A percentile compares a stretch with the other conserved stretches of the same genome.
Conservation (phyloP, 495 filamentous ascomycete species). For the Penicillium antarcticum region DNA sequence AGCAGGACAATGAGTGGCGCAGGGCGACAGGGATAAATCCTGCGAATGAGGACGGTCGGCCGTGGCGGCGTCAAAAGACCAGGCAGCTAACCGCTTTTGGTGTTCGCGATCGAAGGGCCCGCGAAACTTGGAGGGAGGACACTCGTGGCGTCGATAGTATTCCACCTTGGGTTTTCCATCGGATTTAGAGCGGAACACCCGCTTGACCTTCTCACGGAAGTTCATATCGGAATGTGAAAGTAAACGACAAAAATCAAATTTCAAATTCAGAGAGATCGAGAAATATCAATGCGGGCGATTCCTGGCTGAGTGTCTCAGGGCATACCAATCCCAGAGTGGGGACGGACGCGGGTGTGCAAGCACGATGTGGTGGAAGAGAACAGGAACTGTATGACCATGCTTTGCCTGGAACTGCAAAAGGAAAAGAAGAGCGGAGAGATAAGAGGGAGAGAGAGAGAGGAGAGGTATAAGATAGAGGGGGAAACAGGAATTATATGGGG, state of each 20-base stretch:
- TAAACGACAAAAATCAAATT: constrained; percentile 3
- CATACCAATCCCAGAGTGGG: constrained; percentile 35
- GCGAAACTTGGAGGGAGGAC: constrained; percentile 50
- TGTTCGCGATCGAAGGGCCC: constrained; percentile 52
- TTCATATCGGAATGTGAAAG: constrained; percentile 30
- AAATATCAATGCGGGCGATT: constrained; percentile 11
- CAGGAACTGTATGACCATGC: constrained; percentile 17
- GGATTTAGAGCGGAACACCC: constrained; percentile 36
- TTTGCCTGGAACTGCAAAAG: background rate
- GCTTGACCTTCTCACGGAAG: constrained; percentile 43
- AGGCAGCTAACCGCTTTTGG: constrained; percentile 46
- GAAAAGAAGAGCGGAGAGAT: background rate
- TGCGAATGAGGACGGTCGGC: constrained; percentile 33
- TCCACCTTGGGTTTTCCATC: constrained; percentile 43
- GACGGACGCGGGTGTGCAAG: constrained; percentile 39
- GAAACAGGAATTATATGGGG: constrained; percentile 4
- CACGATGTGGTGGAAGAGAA: constrained; percentile 20
- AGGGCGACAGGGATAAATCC: constrained; percentile 40
- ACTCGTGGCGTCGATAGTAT: constrained; percentile 49
- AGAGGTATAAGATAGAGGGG: background rate
- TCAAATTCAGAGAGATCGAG: background rate
- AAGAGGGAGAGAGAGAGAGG: no score
- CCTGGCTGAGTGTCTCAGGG: constrained; percentile 19
- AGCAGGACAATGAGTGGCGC: constrained; percentile 27
- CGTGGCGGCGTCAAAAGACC: constrained; percentile 44